Evolutionary conservation across 2,329 filamentous ascomycete species (phyloP).

Genomic region (Fusarium nisikadoi): DNA sequence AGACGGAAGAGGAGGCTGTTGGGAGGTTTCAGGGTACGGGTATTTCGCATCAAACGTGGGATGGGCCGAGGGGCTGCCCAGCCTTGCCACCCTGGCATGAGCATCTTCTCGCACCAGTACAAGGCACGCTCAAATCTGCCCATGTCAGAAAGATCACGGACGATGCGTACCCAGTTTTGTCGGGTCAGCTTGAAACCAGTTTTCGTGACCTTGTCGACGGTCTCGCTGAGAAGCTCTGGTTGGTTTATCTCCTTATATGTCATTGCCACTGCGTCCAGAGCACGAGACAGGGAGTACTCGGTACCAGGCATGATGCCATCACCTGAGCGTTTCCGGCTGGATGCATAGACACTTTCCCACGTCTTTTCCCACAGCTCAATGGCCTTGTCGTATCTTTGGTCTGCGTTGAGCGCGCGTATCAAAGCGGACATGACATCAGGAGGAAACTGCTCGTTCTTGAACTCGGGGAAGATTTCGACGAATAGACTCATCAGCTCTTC

Average conservation of each 20-base stretch:
- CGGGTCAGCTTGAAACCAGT: slow-evolving; percentile 80
- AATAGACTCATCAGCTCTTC: slow-evolving; percentile 68
- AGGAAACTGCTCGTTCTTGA: slow-evolving; percentile 55
- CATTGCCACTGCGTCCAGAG: slow-evolving; percentile 62
- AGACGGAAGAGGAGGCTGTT: slow-evolving; percentile 59
- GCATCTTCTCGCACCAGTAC: slow-evolving; percentile 75
- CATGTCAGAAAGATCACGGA: slow-evolving; percentile 73
- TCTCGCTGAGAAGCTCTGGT: slow-evolving; percentile 57
- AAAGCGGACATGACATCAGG: slow-evolving; percentile 69
- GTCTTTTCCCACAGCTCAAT: slow-evolving; percentile 74
- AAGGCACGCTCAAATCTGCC: slow-evolving; percentile 75
- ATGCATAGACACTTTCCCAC: slow-evolving; percentile 61
- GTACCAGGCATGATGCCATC: slow-evolving; percentile 55
- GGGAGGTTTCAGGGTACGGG: slow-evolving; percentile 48
- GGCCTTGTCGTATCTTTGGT: slow-evolving; percentile 68
- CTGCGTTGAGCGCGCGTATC: slow-evolving; percentile 73
- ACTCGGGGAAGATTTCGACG: slow-evolving; percentile 52
- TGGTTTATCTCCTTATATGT: slow-evolving; percentile 55
- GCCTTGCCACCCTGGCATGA: slow-evolving; percentile 83
- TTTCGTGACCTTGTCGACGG: slow-evolving; percentile 65
- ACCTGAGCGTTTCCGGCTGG: slow-evolving; percentile 35
- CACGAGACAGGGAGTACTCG: slow-evolving; percentile 64
- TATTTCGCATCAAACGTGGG: slow-evolving; percentile 50
- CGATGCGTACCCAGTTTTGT: slow-evolving; percentile 82
- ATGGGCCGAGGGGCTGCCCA: slow-evolving; percentile 61